Conservation (phyloP, 2,329 filamentous ascomycete species). For the Seiridium cupressi region DNA sequence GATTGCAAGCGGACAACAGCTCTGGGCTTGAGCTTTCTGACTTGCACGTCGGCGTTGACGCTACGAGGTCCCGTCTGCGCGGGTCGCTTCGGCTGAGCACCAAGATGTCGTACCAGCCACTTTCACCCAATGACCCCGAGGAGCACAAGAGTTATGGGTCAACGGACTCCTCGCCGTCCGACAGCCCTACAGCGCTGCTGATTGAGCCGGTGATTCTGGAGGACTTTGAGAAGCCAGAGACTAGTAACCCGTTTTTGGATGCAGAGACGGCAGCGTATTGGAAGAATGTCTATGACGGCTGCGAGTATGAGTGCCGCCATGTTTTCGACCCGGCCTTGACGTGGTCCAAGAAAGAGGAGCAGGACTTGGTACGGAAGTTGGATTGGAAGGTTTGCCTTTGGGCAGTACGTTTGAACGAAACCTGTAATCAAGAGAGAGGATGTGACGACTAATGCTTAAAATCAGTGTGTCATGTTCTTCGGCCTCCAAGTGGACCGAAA, state of each 20-base stretch:
- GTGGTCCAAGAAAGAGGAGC: conserved; percentile 54
- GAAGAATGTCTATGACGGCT: conserved; percentile 30
- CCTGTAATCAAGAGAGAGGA: background rate
- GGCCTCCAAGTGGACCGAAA: conserved; percentile 59
- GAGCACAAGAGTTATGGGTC: conserved; percentile 9
- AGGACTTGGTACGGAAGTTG: conserved; percentile 46
- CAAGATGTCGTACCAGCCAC: conserved; percentile 3
- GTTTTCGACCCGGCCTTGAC: conserved; percentile 51
- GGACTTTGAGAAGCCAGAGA: background rate
- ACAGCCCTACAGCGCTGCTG: background rate
- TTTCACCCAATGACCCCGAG: conserved; percentile 4
- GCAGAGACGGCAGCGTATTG: conserved; percentile 28
- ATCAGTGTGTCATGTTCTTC: conserved; percentile 57
- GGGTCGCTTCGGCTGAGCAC: background rate
- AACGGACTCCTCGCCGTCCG: background rate
- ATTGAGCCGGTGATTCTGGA: background rate
- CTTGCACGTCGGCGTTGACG: background rate
- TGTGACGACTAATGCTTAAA: conserved; percentile 1
- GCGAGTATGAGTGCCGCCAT: conserved; percentile 52
- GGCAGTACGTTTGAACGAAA: conserved; percentile 27
- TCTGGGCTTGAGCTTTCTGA: background rate
- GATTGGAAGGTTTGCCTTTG: conserved; percentile 38
- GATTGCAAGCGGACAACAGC: background rate
- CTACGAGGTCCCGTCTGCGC: background rate
- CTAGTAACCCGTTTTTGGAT: conserved; percentile 27